Base-by-base conservation (phyloP, 1,139 yeast species). In the Magnusiomyces clavatus region DNA sequence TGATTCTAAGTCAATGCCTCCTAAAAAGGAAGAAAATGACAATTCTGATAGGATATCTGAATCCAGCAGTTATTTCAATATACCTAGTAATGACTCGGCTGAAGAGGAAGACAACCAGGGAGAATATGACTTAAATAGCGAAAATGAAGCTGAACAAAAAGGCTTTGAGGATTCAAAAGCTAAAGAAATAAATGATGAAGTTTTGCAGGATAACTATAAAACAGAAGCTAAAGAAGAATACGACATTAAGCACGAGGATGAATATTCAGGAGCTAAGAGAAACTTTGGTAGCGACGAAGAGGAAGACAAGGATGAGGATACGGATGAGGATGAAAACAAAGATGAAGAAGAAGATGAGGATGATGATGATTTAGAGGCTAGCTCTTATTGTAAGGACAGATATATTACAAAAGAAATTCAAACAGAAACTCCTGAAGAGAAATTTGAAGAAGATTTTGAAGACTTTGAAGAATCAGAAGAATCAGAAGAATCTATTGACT, bases 301-400 rank as follows among this genome's bases (percentile, higher is more conserved):
- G 19, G 48, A 48, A 4, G 24, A 39, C 34, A 54, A 51, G 40
- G 36, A 38, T 3, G 38, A 6, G 13, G 41, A 38, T 6, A 17
- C 31, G n/a, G 58, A 56, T 16, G 43, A 40, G 35, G 53, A 51
- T 12, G 50, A 52, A 24, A 49, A 42, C n/a, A 54, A 47, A n/a
- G 52, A 49, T 17, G 52, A 47, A 4, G 50, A 35, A 46, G 52
- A 48, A 39, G 12, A 14, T 14, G 46, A 51, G 2, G 35, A n/a
- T 14, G 50, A 42, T 17, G 46, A 43, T 12, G 19, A 11, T n/a
- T 11, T 4, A n/a, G 43, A 39, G 20, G 17, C 20, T 39, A 20
- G 19, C 3, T 17, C 4, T 14, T 17, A 10, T 11, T 2, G 24
- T 5, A 13, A 13, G 2, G 2, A 24, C 13, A 31, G n/a, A 20